Percentiles rank a stretch among this genome's conserved stretches.
These are phyloP conservation scores for Curvularia sp. DNA, from an alignment of 2,329 filamentous ascomycete species.

Conservation along the genomic window DNA sequence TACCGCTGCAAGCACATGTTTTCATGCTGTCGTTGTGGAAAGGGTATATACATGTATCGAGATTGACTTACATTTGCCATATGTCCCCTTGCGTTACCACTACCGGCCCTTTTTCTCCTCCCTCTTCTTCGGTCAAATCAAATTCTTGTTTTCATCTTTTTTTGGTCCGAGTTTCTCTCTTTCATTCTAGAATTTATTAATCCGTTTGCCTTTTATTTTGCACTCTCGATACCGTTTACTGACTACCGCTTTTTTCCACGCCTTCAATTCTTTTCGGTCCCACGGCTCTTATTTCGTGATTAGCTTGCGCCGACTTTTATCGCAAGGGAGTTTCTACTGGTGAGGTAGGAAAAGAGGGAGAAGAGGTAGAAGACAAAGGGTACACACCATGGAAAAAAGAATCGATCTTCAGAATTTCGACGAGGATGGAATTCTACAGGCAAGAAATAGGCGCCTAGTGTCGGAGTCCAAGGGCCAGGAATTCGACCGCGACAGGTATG, in stretches of 20 bases:
- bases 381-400: slow-evolving; percentile 41
- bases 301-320: too few relatives aligned
- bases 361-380: neutral
- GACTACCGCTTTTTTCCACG: too few relatives aligned
- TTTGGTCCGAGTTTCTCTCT: neutral
- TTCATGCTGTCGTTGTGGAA: neutral
- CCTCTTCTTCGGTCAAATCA: neutral
- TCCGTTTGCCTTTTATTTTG: neutral
- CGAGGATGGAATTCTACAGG: slow-evolving; percentile 29
- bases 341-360: neutral
- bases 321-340: too few relatives aligned
- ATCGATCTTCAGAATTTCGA: slow-evolving; percentile 41
- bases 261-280: too few relatives aligned
- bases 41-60: neutral
- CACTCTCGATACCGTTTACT: neutral
- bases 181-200: neutral
- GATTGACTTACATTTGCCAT: neutral
- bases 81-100: neutral
- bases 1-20: neutral
- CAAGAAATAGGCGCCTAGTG: slow-evolving; percentile 31
- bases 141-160: neutral
- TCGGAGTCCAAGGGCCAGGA: slow-evolving; percentile 37
- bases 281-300: too few relatives aligned
- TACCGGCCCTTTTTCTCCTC: slow-evolving; percentile 12
- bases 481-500: slow-evolving; percentile 46